A percentile compares a stretch with the other conserved stretches of the same genome.
These are phyloP conservation scores for Beauveria pseudobassiana DNA, from an alignment of 2,329 filamentous ascomycete genomes.

Conservation along the genomic window DNA sequence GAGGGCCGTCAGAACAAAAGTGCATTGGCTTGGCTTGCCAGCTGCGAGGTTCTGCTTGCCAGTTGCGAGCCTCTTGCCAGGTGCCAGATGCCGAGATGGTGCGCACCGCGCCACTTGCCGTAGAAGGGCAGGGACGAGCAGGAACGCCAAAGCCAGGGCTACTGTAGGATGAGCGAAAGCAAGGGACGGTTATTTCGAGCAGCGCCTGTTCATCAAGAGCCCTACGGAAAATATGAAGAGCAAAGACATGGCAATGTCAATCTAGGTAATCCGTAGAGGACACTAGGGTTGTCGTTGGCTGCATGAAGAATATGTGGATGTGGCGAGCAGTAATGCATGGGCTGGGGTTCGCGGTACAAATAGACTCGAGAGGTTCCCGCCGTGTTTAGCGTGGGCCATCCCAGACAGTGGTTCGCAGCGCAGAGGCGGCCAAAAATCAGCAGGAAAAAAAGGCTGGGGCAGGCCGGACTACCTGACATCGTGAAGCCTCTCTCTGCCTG, in stretches of 20 bases:
- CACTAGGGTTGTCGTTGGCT: neutral
- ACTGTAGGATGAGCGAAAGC: neutral
- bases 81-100: neutral
- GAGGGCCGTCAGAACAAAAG: neutral
- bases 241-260: neutral
- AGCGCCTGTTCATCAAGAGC: too few species aligned
- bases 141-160: neutral
- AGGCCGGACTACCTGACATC: slow-evolving; percentile 10
- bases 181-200: neutral
- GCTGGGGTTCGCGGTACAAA: neutral
- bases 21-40: neutral
- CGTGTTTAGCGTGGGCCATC: neutral
- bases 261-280: too few species aligned
- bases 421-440: neutral
- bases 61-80: neutral
- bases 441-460: neutral
- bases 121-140: neutral
- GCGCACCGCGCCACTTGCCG: neutral
- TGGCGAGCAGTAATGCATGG: neutral
- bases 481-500: neutral
- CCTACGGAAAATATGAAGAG: too few species aligned
- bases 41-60: neutral
- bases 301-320: neutral
- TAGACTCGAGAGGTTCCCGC: neutral
- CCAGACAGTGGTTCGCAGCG: too few species aligned